Percentiles rank a stretch among this genome's conserved stretches.
These are phyloP conservation scores for Pseudogymnoascus sp. DNA, from an alignment of 2,329 filamentous ascomycete species.

Conservation along the genomic window DNA sequence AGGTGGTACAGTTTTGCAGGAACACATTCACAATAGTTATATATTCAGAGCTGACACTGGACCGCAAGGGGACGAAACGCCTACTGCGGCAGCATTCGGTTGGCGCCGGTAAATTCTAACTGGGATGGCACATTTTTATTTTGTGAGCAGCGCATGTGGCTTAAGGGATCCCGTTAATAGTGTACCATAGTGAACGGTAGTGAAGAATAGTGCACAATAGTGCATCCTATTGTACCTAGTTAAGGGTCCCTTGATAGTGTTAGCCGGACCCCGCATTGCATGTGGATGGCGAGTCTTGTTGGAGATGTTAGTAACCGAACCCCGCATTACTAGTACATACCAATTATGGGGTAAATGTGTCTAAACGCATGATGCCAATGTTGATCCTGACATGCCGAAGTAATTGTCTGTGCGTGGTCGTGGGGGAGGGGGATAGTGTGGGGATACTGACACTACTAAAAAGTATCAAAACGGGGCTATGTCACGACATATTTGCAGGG, in stretches of 20 bases:
- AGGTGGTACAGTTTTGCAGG: neutral
- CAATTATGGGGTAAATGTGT: neutral
- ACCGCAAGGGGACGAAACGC: neutral
- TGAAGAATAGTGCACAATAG: too few species aligned
- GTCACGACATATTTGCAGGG: neutral
- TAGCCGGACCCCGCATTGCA: neutral
- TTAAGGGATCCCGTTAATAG: neutral
- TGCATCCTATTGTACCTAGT: too few species aligned
- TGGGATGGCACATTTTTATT: neutral
- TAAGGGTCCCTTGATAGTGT: neutral
- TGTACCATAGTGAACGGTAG: neutral
- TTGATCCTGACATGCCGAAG: neutral
- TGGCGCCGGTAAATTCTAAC: neutral
- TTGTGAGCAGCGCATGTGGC: neutral
- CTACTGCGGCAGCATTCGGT: neutral
- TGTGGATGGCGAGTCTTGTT: neutral
- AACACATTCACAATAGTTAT: neutral
- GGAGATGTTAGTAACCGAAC: neutral
- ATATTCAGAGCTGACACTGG: neutral
- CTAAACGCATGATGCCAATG: neutral
- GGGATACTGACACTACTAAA: neutral
- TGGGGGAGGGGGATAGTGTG: neutral
- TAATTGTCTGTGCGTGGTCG: neutral
- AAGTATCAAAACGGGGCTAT: slow-evolving; percentile 6
- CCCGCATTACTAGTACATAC: neutral